phyloP scores from a whole-genome alignment of 768 basidiomycete species.

The Piloderma croceum region DNA sequence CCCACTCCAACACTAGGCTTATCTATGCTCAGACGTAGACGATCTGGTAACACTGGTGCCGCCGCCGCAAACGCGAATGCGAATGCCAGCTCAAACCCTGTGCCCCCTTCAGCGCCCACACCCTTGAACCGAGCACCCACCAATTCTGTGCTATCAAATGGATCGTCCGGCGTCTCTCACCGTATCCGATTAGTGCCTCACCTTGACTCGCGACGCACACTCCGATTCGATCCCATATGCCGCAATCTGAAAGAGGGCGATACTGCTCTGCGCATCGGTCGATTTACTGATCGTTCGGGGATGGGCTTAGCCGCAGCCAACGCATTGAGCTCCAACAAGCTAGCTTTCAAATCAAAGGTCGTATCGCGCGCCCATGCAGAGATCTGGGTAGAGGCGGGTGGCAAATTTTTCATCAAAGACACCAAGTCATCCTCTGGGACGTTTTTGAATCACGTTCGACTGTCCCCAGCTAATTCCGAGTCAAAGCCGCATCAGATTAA shows the following conservation, averaged over 20 bases:
- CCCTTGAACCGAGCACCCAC: constrained; percentile 8
- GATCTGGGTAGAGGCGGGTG: constrained; percentile 71
- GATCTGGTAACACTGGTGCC: constrained; percentile 54
- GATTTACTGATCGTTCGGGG: constrained; percentile 86
- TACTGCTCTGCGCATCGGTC: constrained; percentile 76
- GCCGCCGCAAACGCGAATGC: constrained; percentile 15
- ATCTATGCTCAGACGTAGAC: constrained; percentile 61
- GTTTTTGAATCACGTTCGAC: constrained; percentile 89
- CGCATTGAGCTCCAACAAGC: constrained; percentile 69
- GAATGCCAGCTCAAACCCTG: constrained; percentile 16
- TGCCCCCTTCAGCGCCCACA: constrained; percentile 6
- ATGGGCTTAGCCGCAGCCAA: constrained; percentile 60
- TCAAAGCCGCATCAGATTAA: constrained; percentile 72
- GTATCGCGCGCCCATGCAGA: constrained; percentile 93
- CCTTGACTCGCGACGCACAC: constrained; percentile 81
- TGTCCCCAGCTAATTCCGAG: constrained; percentile 81
- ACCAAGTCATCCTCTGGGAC: constrained; percentile 89
- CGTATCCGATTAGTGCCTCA: constrained; percentile 94
- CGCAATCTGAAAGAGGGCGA: constrained; percentile 75
- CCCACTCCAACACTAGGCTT: constrained; percentile 42
- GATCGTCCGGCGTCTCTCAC: constrained; percentile 34
- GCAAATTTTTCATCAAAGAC: constrained; percentile 82
- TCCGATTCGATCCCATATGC: constrained; percentile 88
- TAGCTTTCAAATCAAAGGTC: constrained; percentile 94
- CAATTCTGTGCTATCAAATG: constrained; percentile 15